These are phyloP conservation scores for Nicotiana obtusifolia DNA, from an alignment of 257 asterid species.

Conservation along the genomic window DNA sequence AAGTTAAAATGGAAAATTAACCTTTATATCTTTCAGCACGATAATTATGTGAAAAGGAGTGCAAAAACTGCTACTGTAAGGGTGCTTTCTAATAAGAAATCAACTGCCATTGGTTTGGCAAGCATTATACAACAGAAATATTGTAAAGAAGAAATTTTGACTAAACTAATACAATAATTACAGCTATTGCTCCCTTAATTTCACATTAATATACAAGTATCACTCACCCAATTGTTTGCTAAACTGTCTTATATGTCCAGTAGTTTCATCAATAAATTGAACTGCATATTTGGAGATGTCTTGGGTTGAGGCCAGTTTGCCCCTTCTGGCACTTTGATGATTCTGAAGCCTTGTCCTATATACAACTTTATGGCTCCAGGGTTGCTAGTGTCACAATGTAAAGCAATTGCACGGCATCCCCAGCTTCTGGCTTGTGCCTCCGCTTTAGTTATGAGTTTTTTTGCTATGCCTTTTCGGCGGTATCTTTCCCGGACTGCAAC, in stretches of 20 bases:
- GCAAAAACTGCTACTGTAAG: background rate
- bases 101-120: background rate
- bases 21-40: too few species aligned
- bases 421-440: constrained; percentile 75
- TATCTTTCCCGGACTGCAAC: constrained; percentile 71
- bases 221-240: background rate
- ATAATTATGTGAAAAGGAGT: background rate
- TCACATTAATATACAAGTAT: background rate
- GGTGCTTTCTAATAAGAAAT: background rate
- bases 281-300: constrained; percentile 49
- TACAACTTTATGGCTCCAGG: constrained; percentile 67
- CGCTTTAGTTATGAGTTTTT: constrained; percentile 58
- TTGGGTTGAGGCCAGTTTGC: constrained; percentile 92
- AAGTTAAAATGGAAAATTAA: too few species aligned
- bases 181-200: background rate
- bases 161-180: background rate
- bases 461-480: constrained; percentile 77
- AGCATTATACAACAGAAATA: background rate
- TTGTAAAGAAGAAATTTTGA: background rate
- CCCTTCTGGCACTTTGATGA: constrained; percentile 55
- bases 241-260: constrained; percentile 23
- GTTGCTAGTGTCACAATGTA: constrained; percentile 70
- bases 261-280: constrained; percentile 86
- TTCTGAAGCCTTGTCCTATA: constrained; percentile 53
- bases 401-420: constrained; percentile 87